Base-by-base conservation (phyloP, 1,284 basidiomycete genomes). In the Neonothopanus nambi region DNA sequence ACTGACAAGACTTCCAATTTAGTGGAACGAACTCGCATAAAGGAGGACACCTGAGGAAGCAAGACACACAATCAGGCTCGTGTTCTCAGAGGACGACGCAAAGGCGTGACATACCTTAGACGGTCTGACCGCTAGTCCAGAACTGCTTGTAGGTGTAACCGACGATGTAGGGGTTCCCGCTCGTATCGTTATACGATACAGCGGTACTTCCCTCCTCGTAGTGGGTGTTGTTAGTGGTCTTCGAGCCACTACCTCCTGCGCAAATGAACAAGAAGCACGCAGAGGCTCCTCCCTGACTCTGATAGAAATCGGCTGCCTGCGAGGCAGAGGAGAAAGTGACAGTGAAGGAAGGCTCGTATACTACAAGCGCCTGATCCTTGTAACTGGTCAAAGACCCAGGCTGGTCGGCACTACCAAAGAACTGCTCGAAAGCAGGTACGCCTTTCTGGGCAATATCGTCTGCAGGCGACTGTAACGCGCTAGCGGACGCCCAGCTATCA, bases 281-380 rank as follows among this genome's bases (percentile, higher is more conserved):
- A 11, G 37, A 23, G 1, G 47, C 47, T 17, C 23, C n/a, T 20
- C 21, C 47, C 8, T 20, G 5, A n/a, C 23, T 40, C 17, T 49
- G 13, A 5, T 38, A 24, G 36, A 49, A 49, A 1, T 40, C 23
- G 13, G 36, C 21, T 4, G 47, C 47, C 28, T 49, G 36, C 3
- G 24, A 23, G 17, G 33, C 36, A 20, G 12, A 20, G 15, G 47
- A 39, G 15, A 49, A 49, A 23, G 38, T 13, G 8, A 40, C 37
- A 38, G 47, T 23, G 15, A 49, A 49, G 24, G 47, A 49, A 6
- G 47, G 47, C 36, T 49, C 36, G 20, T 39, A 49, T 28, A 49
- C 47, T 15, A 49, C 38, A n/a, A 49, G 30, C 3, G 47, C 47
- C n/a, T 49, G 47, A 49, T 49, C 47, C 30, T 49, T 49, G 37